Percentiles rank a stretch among this genome's conserved stretches.
Evolutionary conservation across 495 filamentous ascomycete species (phyloP).

Genomic region (Entonaema liquescens): DNA sequence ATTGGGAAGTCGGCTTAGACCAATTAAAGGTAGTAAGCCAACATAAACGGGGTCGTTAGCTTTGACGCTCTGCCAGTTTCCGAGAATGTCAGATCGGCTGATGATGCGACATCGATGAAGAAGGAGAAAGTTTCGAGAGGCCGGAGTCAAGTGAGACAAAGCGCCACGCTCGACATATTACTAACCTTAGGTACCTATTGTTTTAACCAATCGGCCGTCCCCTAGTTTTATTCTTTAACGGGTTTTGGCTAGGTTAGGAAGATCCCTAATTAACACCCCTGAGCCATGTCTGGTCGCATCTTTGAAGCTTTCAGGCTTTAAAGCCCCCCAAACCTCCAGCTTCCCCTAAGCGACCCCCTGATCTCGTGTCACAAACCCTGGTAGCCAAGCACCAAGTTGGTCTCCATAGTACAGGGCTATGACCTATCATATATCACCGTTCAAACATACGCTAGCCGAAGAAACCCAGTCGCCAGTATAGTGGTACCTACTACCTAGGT

Average conservation of each 20-base stretch:
- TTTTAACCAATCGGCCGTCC: constrained; percentile 20
- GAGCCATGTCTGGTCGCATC: constrained; percentile 11
- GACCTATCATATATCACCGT: neutral
- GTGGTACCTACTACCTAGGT: neutral
- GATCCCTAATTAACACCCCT: constrained; percentile 30
- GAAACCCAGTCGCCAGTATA: no score
- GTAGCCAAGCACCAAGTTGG: constrained; percentile 26
- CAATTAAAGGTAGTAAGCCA: constrained; percentile 3
- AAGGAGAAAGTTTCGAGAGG: constrained; percentile 39
- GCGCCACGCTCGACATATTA: constrained; percentile 1
- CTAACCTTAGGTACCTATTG: neutral
- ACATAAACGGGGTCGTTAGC: no score
- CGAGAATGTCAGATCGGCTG: constrained; percentile 40
- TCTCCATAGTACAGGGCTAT: no score
- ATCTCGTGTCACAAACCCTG: constrained; percentile 15
- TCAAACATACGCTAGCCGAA: no score
- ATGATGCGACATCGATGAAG: constrained; percentile 43
- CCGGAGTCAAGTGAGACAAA: constrained; percentile 29
- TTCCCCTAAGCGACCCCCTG: constrained; percentile 11
- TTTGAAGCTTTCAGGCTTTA: neutral
- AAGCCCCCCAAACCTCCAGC: constrained; percentile 23
- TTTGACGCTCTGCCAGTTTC: constrained; percentile 21
- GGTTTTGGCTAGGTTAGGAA: constrained; percentile 6
- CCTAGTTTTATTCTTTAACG: neutral
- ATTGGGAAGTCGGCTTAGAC: neutral